phyloP scores from a whole-genome alignment of 495 filamentous ascomycete genomes.

The Pseudomonodictys pantanalensis region DNA sequence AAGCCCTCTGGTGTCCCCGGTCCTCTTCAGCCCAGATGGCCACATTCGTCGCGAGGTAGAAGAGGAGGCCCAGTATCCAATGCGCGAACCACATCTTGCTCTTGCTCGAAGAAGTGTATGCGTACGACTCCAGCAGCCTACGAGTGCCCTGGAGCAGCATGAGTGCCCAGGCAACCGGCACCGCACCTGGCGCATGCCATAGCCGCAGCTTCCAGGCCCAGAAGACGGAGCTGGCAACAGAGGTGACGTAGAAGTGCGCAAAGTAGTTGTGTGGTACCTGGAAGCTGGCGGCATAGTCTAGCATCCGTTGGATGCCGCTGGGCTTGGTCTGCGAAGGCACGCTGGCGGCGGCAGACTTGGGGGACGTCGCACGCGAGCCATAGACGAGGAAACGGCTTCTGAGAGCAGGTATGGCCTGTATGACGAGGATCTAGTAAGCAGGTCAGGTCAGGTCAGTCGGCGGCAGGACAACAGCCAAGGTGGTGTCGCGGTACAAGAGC shows the following conservation, averaged over 20 bases:
- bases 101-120: slow-evolving; percentile 61
- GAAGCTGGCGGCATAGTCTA: slow-evolving; percentile 54
- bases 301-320: slow-evolving; percentile 23
- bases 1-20: slow-evolving; percentile 31
- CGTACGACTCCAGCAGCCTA: slow-evolving; percentile 68
- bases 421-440: slow-evolving; percentile 51
- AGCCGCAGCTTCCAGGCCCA: slow-evolving; percentile 52
- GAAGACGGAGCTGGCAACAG: slow-evolving; percentile 66
- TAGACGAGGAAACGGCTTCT: slow-evolving; percentile 57
- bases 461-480: slow-evolving; percentile 6
- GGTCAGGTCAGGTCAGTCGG: slow-evolving; percentile 24
- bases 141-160: slow-evolving; percentile 72
- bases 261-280: slow-evolving; percentile 86
- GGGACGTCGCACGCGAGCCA: slow-evolving; percentile 51
- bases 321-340: background rate
- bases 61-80: slow-evolving; percentile 73
- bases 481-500: slow-evolving; percentile 47
- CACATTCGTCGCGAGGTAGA: slow-evolving; percentile 69
- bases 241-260: slow-evolving; percentile 77
- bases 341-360: background rate
- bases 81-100: slow-evolving; percentile 80
- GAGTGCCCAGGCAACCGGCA: slow-evolving; percentile 64
- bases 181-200: slow-evolving; percentile 45
- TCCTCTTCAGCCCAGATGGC: slow-evolving; percentile 85
- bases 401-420: slow-evolving; percentile 52